Percentiles rank a stretch among this genome's conserved stretches.
phyloP scores from a whole-genome alignment of 2,329 filamentous ascomycete species.

The Trichoderma brevicompactum region DNA sequence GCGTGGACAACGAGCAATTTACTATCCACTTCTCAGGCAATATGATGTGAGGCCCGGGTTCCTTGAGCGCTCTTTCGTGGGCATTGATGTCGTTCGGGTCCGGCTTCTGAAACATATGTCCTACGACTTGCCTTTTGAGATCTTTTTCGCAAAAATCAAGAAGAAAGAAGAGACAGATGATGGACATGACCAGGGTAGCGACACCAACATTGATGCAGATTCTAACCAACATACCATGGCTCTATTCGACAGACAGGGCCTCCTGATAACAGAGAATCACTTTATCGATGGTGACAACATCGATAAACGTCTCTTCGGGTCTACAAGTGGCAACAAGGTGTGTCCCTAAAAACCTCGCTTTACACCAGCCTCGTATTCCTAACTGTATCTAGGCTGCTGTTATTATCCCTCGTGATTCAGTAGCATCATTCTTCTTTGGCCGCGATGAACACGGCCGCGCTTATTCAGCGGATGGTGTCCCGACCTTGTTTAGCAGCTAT shows the following conservation, averaged over 20 bases:
- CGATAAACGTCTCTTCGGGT: too few relatives aligned
- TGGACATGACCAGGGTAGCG: too few relatives aligned
- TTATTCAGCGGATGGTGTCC: not conserved
- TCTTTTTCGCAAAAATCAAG: not conserved
- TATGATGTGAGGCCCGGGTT: too few relatives aligned
- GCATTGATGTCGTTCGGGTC: not conserved
- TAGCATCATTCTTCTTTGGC: not conserved
- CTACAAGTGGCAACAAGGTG: too few relatives aligned
- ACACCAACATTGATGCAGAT: too few relatives aligned
- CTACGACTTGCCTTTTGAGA: not conserved
- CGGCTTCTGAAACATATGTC: not conserved
- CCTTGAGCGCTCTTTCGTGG: too few relatives aligned
- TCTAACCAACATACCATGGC: too few relatives aligned
- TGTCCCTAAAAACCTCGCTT: too few relatives aligned
- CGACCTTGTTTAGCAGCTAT: not conserved
- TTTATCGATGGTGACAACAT: too few relatives aligned
- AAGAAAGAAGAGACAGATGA: not conserved
- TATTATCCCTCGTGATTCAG: not conserved
- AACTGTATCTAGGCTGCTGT: not conserved
- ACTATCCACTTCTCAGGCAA: not conserved
- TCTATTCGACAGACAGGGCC: too few relatives aligned
- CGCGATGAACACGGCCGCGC: too few relatives aligned
- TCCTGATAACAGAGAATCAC: not conserved
- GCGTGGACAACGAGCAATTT: not conserved
- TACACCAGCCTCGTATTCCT: not conserved